Base-by-base conservation (phyloP, 2,329 filamentous ascomycete genomes). In the Aureobasidium sp. region DNA sequence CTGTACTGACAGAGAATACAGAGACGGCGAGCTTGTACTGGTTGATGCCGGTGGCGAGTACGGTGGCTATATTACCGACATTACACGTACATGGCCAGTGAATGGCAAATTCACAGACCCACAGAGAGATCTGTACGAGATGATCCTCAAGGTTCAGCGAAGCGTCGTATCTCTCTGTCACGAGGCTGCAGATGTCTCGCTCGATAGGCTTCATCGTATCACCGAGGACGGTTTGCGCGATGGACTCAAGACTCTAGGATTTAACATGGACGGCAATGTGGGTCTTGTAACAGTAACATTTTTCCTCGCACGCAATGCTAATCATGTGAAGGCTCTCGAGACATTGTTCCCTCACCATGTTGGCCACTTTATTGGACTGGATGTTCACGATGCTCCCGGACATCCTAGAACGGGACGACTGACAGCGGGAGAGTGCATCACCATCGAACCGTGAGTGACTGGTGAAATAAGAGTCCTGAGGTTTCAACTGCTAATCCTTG, bases 31-130 rank as follows among this genome's bases (percentile, higher is more conserved):
- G 51, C 80, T 95, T 62, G 89, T 97, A 8, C 82, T 97, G 32
- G 90, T 97, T 5, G 94, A 99, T 71, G 92, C 92, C 3, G 94
- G 94, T 66, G 94, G 91, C 63, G 83, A 97, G 76, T 94, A 93
- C 72, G 94, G 92, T 59, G 90, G 88, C 14, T 99, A 99, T 75
- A 90, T 97, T 66, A 89, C 92, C 32, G 94, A 99, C 73, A 97
- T 99, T 66, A 96, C 94, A 2, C 86, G 94, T 61, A 95, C 92
- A 3, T 99, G 92, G 92, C 94, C 94, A 0, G 82, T 90, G 1
- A 85, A 81, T 50, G 92, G 92, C 64, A 87, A 83, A 65, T 99
- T 97, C 77, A 83, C 83, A 0, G 77, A 83, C 21, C 81, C 93
- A 1, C 94, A 99, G 75, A 83, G 82, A 60, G 93, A 97, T 69